Conservation (phyloP, 1,139 yeast genomes). For the Candida sanyaensis region DNA sequence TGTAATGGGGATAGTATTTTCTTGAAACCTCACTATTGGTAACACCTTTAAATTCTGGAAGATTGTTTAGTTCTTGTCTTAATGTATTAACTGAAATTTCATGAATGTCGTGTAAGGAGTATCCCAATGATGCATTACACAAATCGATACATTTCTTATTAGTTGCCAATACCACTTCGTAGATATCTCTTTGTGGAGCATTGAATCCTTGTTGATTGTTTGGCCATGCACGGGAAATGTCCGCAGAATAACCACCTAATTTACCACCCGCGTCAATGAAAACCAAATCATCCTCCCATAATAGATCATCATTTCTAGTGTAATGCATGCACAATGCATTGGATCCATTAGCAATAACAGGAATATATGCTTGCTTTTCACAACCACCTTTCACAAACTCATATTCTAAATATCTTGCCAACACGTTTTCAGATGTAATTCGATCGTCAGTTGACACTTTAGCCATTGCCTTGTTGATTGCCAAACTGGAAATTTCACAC, state of each 20-base stretch:
- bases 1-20: constrained; percentile 83
- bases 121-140: constrained; percentile 53
- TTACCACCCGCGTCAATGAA: constrained; percentile 96
- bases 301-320: constrained; percentile 81
- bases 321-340: constrained; percentile 89
- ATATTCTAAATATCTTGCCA: constrained; percentile 82
- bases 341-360: constrained; percentile 93
- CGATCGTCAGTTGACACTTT: constrained; percentile 44
- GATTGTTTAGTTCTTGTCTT: constrained; percentile 64
- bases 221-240: constrained; percentile 97
- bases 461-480: constrained; percentile 81
- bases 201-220: constrained; percentile 66
- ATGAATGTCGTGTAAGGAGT: constrained; percentile 77
- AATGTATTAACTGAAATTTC: constrained; percentile 61
- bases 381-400: constrained; percentile 86
- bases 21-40: constrained; percentile 54
- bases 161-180: constrained; percentile 83
- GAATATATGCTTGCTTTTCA: constrained; percentile 85
- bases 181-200: constrained; percentile 79
- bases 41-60: constrained; percentile 59
- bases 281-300: constrained; percentile 77
- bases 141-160: constrained; percentile 75
- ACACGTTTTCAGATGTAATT: constrained; percentile 70
- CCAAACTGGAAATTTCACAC: constrained; percentile 78
- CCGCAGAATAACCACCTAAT: constrained; percentile 92